Evolutionary conservation across 2,329 filamentous ascomycete genomes (phyloP).

Genomic region (Colletotrichum sp.): DNA sequence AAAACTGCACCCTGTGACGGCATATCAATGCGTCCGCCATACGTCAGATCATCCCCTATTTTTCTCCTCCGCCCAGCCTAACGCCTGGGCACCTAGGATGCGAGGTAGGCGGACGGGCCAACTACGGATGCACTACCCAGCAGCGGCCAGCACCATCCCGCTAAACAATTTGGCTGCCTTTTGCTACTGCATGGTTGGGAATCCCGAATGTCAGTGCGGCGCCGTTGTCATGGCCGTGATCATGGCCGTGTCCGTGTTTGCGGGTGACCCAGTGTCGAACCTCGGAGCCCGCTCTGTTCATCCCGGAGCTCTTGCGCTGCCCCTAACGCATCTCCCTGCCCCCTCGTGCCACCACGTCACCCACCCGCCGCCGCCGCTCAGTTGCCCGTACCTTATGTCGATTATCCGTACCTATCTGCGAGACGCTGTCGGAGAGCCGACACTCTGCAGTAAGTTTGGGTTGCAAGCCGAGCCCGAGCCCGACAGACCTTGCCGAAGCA

Average conservation of each 20-base stretch:
- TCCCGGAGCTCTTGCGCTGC: background rate
- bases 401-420: background rate
- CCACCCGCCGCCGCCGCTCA: background rate
- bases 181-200: background rate
- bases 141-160: background rate
- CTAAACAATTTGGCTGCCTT: slow-evolving; percentile 7
- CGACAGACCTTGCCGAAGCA: background rate
- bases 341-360: slow-evolving; percentile 7
- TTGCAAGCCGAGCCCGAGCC: background rate
- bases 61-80: background rate
- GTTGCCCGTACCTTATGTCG: background rate
- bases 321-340: background rate
- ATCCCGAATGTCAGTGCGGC: background rate
- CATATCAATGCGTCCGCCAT: background rate
- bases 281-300: background rate
- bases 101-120: background rate
- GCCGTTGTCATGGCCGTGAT: slow-evolving; percentile 14
- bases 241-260: background rate
- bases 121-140: background rate
- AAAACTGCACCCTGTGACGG: slow-evolving; percentile 2
- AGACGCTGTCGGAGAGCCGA: background rate
- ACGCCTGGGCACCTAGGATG: background rate
- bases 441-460: background rate
- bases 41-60: slow-evolving; percentile 17
- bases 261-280: background rate